Conservation (phyloP, 805 yeast species). For the Spathaspora hagerdaliae region DNA sequence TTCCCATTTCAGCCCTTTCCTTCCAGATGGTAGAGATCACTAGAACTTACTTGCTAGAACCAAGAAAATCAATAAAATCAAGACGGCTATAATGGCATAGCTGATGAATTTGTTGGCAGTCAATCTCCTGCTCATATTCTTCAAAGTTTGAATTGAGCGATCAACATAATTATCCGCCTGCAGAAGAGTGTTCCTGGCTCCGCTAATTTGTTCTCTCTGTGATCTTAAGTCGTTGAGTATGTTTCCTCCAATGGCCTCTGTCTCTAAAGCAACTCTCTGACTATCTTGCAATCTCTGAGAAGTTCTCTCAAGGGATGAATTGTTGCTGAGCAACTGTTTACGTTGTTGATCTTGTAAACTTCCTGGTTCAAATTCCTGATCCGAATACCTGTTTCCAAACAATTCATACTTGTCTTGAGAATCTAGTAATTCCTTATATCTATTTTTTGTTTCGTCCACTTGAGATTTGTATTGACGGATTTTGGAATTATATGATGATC, state of each 20-base stretch:
- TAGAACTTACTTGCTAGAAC: constrained; percentile 79
- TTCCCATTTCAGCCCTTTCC: no score
- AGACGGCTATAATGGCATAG: constrained; percentile 85
- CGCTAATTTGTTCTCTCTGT: constrained; percentile 87
- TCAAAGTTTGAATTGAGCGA: constrained; percentile 77
- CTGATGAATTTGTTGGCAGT: constrained; percentile 89
- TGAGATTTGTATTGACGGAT: constrained; percentile 67
- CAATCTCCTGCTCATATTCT: constrained; percentile 88
- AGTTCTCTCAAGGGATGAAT: constrained; percentile 76
- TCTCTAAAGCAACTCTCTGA: constrained; percentile 86
- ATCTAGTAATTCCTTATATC: constrained; percentile 56
- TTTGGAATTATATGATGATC: constrained; percentile 71
- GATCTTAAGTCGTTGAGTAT: constrained; percentile 85
- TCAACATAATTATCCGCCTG: constrained; percentile 95
- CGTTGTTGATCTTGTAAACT: constrained; percentile 62
- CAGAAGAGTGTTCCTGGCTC: constrained; percentile 78
- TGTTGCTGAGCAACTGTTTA: constrained; percentile 71
- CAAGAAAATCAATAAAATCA: constrained; percentile 73
- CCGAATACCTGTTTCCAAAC: constrained; percentile 55
- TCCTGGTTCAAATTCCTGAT: constrained; percentile 32
- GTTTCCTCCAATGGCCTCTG: constrained; percentile 87
- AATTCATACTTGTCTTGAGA: constrained; percentile 68
- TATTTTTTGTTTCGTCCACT: constrained; percentile 51
- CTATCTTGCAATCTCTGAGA: constrained; percentile 82
- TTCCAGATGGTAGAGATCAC: no score